Evolutionary conservation across 768 basidiomycete genomes (phyloP).

Genomic region (Albatrellus ellisii): DNA sequence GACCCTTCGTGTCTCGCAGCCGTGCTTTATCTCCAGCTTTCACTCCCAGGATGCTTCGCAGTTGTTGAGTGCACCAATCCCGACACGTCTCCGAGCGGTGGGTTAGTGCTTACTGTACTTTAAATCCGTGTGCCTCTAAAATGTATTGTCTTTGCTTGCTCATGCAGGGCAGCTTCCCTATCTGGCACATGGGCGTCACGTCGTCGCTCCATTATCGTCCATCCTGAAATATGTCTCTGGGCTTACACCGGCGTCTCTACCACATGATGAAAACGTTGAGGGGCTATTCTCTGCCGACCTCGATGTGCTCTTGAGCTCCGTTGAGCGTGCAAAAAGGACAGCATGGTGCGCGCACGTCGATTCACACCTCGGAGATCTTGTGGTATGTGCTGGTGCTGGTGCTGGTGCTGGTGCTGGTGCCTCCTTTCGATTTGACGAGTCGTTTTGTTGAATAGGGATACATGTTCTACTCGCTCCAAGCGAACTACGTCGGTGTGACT

Average conservation of each 20-base stretch:
- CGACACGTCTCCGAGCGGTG: constrained; percentile 63
- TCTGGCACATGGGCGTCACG: constrained; percentile 41
- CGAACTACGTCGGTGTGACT: constrained; percentile 50
- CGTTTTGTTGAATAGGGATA: constrained; percentile 33
- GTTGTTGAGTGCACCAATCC: constrained; percentile 53
- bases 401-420: background rate
- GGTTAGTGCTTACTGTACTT: constrained; percentile 20
- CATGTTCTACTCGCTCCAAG: constrained; percentile 43
- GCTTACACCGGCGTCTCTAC: constrained; percentile 23
- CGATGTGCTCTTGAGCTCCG: constrained; percentile 31
- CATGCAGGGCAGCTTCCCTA: constrained; percentile 64
- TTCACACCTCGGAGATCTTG: constrained; percentile 51
- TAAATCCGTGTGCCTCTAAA: background rate
- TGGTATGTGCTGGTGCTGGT: constrained; percentile 33
- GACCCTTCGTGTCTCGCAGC: constrained; percentile 56
- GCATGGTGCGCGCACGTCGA: constrained; percentile 62
- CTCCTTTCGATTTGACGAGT: constrained; percentile 5
- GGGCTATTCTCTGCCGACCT: constrained; percentile 24
- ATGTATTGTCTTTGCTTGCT: no score
- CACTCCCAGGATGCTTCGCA: constrained; percentile 54
- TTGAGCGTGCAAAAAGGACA: constrained; percentile 37
- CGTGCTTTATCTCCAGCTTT: constrained; percentile 53
- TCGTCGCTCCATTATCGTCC: constrained; percentile 37
- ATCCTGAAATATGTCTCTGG: constrained; percentile 54
- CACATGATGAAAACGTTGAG: constrained; percentile 14